Evolutionary conservation across 805 yeast genomes (phyloP), one percentile per base, ranked within the genome.

Genomic region (Millerago galiae): DNA sequence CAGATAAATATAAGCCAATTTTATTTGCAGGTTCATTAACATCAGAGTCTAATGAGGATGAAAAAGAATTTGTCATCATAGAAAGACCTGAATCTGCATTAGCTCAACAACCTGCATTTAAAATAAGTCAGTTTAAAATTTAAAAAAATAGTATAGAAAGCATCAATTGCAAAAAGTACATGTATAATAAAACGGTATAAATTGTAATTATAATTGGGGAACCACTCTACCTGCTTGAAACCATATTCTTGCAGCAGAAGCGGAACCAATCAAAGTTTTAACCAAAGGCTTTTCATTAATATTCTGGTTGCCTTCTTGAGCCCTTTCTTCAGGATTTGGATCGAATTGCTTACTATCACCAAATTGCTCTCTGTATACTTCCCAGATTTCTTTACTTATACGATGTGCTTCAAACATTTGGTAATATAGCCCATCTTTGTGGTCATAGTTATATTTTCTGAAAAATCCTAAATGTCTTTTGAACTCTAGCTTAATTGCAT

Each of bases 1-100:
- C 91, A 4, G 74, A 74, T 37, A 85, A 85, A 55, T 90, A 85
- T 61, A 76, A 80, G 52, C 84, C 91, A 15, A 63, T 89, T 29
- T 63, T 90, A 44, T 73, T 66, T 48, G 89, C 79, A 11, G 82
- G 71, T 18, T 61, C 66, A 21, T 67, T 87, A 46, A 70, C 15
- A 63, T 70, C 35, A 39, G 15, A 10, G 46, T 42, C 3, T 43
- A 37, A 5, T 44, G 41, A 7, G 40, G 28, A 14, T 11, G 33
- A 34, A 34, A 30, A 35, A 14, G 90, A 82, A 50, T 60, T 90
- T 39, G 70, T 85, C 4, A 76, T 90, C 25, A 75, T 88, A 32
- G 97, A 90, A 60, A 74, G 89, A 60, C 91, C 93, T 5, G 65
- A 74, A 40, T 73, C 71, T 53, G 72, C 79, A 35, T 64, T 75